Evolutionary conservation across 371 early-diverging fungal genomes (phyloP), one percentile per base, ranked within the genome.

Genomic region (Saksenaea vasiformis): DNA sequence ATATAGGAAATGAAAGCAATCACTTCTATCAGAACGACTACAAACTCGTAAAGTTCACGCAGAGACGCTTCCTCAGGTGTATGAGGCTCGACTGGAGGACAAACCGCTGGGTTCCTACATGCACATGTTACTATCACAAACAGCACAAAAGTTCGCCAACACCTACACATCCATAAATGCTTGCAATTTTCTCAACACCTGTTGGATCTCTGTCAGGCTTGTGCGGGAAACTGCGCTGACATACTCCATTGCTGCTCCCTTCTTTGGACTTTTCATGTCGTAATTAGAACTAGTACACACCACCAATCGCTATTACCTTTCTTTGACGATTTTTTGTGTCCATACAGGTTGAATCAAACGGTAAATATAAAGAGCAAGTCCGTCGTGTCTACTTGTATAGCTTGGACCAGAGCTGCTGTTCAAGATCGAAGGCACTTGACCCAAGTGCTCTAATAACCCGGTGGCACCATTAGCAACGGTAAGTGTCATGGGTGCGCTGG

Each of bases 271-370:
- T 53, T 53, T 34, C 22, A 22, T 34, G 4, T 10, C 31, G 7
- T 19, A n/a, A 22, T 36, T 14, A 53, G 10, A 11, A 31, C 19
- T 5, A n/a, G 22, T 22, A 47, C 22, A 22, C n/a, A 19, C 0
- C 19, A 14, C 17, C 27, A 0, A 11, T 17, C 17, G 10, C n/a
- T 67, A 44, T 31, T 60, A 66, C 71, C 36, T 62, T 61, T 66
- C 68, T 61, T 79, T 80, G 26, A 82, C 68, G 24, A 90, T 72
- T n/a, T 73, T 67, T 36, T 73, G 75, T 36, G 77, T 76, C 95
- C 96, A 95, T 15, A 94, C 64, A 1, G 92, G 87, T 28, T 78
- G 69, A 66, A 94, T 69, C 3, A 87, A 58, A 14, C 95, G 90
- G 14, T 87, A 80, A 56, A 95, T 59, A 63, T 90, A 93, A 10